phyloP scores from a whole-genome alignment of 129 eudicot species.

The Cynara cardunculus region DNA sequence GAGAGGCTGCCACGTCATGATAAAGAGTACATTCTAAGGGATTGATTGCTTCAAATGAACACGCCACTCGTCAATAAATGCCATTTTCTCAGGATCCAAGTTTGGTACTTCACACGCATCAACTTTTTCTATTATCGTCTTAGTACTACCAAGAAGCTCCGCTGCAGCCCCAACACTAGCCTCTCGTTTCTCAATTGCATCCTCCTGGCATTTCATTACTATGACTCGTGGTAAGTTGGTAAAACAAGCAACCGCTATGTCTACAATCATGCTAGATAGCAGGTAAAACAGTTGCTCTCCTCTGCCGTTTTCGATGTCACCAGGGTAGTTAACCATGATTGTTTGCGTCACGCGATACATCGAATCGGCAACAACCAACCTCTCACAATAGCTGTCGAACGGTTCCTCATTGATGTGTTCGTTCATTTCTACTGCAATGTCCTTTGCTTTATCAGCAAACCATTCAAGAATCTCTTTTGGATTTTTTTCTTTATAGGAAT shows the following conservation, averaged over 20 bases:
- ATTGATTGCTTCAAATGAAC: not conserved
- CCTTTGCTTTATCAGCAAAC: not conserved
- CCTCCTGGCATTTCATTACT: conserved; percentile 8
- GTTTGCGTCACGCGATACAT: not conserved
- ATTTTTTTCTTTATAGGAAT: not conserved
- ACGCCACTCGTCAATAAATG: conserved; percentile 20
- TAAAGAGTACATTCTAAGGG: not conserved
- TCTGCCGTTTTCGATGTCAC: not conserved
- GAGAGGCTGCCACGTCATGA: too few relatives aligned
- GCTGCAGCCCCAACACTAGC: conserved; percentile 9
- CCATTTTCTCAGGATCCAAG: not conserved
- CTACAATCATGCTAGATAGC: conserved; percentile 16
- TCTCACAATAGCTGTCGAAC: too few relatives aligned
- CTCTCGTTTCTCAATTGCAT: conserved; percentile 21
- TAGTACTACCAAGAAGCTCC: conserved; percentile 16
- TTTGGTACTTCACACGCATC: not conserved
- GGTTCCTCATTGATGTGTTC: too few relatives aligned
- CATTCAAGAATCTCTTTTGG: not conserved
- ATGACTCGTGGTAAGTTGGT: conserved; percentile 23
- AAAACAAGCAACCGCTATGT: conserved; percentile 22
- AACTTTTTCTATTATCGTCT: not conserved
- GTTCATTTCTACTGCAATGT: too few relatives aligned
- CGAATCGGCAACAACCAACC: too few relatives aligned
- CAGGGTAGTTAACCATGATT: conserved; percentile 1
- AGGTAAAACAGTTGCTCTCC: not conserved